Conservation (phyloP, 1,284 basidiomycete genomes). For the Ganoderma lucidum region DNA sequence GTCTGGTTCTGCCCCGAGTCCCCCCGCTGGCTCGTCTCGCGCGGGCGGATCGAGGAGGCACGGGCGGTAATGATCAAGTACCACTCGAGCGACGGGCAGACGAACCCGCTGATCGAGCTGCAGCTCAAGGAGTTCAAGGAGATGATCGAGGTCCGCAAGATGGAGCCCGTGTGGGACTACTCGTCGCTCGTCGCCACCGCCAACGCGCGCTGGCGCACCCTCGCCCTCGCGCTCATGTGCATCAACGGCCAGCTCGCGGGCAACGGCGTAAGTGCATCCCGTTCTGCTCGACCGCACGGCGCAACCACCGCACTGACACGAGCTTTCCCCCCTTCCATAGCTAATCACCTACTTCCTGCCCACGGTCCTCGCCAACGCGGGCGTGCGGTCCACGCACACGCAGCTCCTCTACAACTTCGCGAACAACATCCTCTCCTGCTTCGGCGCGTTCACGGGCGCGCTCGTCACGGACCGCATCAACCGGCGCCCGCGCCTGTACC, state of each 20-base stretch:
- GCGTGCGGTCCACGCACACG: conserved; percentile 16
- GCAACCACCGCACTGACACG: neutral
- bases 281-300: neutral
- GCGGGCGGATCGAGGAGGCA: conserved; percentile 35
- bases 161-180: conserved; percentile 26
- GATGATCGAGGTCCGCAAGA: conserved; percentile 23
- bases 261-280: conserved; percentile 18
- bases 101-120: conserved; percentile 25
- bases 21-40: conserved; percentile 37
- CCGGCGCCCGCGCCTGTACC: conserved; percentile 20
- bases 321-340: neutral
- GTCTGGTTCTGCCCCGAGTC: conserved; percentile 37
- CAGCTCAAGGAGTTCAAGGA: conserved; percentile 21
- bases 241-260: conserved; percentile 25
- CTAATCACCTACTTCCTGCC: conserved; percentile 28
- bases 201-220: conserved; percentile 22
- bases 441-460: conserved; percentile 22
- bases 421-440: conserved; percentile 27
- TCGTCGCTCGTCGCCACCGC: conserved; percentile 12
- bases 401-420: conserved; percentile 27
- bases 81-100: conserved; percentile 23
- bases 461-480: conserved; percentile 19
- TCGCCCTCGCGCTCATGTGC: conserved; percentile 25
- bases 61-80: conserved; percentile 31
- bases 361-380: conserved; percentile 18